These are phyloP conservation scores for Cadophora sp. DNA, from an alignment of 2,329 filamentous ascomycete genomes.

Conservation along the genomic window DNA sequence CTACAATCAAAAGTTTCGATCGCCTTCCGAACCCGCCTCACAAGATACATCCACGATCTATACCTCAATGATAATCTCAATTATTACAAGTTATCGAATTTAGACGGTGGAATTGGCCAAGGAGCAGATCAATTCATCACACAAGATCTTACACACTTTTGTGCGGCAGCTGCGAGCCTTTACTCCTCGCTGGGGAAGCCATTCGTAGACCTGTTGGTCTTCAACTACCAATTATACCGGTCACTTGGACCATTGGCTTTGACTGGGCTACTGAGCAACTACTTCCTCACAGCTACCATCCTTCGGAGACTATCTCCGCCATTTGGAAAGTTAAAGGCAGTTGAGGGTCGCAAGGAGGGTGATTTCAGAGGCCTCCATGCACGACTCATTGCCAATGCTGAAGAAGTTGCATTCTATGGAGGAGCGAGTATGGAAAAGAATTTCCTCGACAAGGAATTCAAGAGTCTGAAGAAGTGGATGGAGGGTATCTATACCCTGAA, in stretches of 20 bases:
- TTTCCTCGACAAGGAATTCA: constrained; percentile 91
- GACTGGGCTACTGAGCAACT: constrained; percentile 86
- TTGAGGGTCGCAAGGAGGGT: constrained; percentile 93
- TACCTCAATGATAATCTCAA: constrained; percentile 95
- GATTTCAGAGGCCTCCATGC: constrained; percentile 93
- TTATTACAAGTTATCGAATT: constrained; percentile 93
- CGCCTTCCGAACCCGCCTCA: constrained; percentile 92
- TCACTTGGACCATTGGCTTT: constrained; percentile 89
- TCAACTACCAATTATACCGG: constrained; percentile 96
- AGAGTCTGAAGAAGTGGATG: constrained; percentile 94
- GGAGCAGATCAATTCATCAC: constrained; percentile 97
- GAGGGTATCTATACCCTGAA: constrained; percentile 97
- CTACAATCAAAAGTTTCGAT: constrained; percentile 98
- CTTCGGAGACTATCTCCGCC: constrained; percentile 88
- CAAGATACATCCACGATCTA: constrained; percentile 94
- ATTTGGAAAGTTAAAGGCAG: constrained; percentile 95
- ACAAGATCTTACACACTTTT: constrained; percentile 95
- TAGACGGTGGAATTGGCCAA: constrained; percentile 91
- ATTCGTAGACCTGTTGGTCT: constrained; percentile 94
- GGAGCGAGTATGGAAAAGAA: constrained; percentile 94
- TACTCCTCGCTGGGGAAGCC: constrained; percentile 99
- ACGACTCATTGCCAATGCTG: constrained; percentile 92
- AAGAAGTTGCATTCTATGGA: constrained; percentile 97
- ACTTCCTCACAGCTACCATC: constrained; percentile 91
- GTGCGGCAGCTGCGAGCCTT: constrained; percentile 86